Percentiles rank a stretch among this genome's conserved stretches.
phyloP scores from a whole-genome alignment of 768 basidiomycete species.

The Trametes cubensis region DNA sequence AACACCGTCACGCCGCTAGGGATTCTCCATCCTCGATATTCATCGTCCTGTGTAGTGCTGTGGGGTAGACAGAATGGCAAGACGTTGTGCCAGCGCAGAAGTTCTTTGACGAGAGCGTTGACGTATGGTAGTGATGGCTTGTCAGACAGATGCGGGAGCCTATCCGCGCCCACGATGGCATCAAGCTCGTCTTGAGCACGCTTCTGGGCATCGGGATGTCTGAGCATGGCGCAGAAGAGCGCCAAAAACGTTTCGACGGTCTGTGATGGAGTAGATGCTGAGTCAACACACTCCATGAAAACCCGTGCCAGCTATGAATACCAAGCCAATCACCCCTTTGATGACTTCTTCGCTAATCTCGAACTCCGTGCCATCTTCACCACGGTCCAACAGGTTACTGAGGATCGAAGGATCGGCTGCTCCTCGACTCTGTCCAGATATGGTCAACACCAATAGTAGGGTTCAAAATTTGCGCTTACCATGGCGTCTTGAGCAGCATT shows the following conservation, averaged over 20 bases:
- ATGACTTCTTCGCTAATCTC: no score
- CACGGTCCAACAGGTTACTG: no score
- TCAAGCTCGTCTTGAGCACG: conserved; percentile 36
- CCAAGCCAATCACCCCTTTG: no score
- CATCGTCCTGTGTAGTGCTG: conserved; percentile 24
- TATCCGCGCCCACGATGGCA: conserved; percentile 24
- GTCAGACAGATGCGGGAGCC: conserved; percentile 29
- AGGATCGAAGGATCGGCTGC: neutral
- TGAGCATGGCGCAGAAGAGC: conserved; percentile 39
- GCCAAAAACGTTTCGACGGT: no score
- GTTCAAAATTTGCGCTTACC: no score
- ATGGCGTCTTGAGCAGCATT: no score
- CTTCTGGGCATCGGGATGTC: conserved; percentile 35
- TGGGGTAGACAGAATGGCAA: conserved; percentile 34
- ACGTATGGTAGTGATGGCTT: conserved; percentile 26
- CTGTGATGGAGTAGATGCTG: no score
- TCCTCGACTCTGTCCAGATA: no score
- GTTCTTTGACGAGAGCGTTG: conserved; percentile 29
- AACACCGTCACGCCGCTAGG: neutral
- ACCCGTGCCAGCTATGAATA: no score
- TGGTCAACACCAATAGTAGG: no score
- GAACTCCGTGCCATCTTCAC: no score
- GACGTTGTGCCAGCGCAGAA: conserved; percentile 38
- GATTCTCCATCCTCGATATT: neutral
- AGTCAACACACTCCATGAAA: no score